Conservation (phyloP, 1,284 basidiomycete genomes). For the Microbotryomycetes sp. region DNA sequence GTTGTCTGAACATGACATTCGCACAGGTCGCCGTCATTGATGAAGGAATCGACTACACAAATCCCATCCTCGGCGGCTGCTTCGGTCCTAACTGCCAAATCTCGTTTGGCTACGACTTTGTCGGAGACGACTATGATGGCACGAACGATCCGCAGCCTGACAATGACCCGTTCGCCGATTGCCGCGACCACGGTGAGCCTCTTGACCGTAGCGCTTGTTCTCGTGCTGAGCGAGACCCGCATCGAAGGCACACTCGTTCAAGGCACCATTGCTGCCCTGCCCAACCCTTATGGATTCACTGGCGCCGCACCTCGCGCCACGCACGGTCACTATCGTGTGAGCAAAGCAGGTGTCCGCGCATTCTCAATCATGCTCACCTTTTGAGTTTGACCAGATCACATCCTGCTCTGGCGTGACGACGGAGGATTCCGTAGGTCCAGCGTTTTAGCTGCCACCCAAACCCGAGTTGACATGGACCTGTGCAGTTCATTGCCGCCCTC, state of each 20-base stretch:
- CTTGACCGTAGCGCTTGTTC: background rate
- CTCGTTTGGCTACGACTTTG: conserved; percentile 53
- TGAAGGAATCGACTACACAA: conserved; percentile 37
- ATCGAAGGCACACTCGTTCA: conserved; percentile 24
- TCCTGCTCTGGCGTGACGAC: no score
- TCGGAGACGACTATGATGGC: conserved; percentile 40
- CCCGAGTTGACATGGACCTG: no score
- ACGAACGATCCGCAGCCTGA: conserved; percentile 31
- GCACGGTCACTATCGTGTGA: conserved; percentile 30
- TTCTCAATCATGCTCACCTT: no score
- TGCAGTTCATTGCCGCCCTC: conserved; percentile 6
- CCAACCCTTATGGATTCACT: conserved; percentile 30
- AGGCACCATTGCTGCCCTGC: conserved; percentile 30
- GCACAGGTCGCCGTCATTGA: conserved; percentile 25
- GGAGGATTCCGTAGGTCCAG: no score
- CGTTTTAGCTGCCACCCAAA: no score
- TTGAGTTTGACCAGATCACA: no score
- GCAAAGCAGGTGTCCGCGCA: no score
- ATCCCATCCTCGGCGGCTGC: conserved; percentile 54
- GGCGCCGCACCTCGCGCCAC: conserved; percentile 32
- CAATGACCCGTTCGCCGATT: conserved; percentile 15
- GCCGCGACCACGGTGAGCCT: conserved; percentile 17
- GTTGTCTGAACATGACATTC: background rate
- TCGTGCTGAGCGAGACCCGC: conserved; percentile 2
- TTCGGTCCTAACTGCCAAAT: conserved; percentile 57